Evolutionary conservation across 139 green algal species (phyloP).

Genomic region (Micractinium sp.): DNA sequence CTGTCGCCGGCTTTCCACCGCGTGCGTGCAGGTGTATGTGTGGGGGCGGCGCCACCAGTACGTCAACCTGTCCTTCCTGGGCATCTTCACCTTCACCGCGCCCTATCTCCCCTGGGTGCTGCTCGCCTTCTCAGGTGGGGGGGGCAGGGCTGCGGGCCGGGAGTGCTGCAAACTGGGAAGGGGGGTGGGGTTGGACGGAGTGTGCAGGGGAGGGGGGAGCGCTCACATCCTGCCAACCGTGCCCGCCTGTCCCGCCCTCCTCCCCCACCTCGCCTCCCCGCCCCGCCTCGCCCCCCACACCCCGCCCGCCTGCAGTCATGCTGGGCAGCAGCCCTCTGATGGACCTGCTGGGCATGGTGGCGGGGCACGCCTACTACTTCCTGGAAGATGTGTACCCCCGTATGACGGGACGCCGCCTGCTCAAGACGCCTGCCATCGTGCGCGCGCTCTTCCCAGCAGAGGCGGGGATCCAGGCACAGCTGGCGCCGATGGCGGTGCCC

Average conservation of each 20-base stretch:
- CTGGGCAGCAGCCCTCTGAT: conserved; percentile 87
- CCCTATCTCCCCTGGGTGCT: conserved; percentile 99
- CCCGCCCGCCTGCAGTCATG: conserved; percentile 63
- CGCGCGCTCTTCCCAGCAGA: conserved; percentile 69
- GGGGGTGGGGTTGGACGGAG: background rate
- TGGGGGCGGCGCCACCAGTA: conserved; percentile 94
- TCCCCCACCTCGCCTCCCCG: too few species aligned
- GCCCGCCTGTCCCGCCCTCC: too few species aligned
- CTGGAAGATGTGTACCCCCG: conserved; percentile 98
- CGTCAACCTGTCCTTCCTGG: conserved; percentile 95
- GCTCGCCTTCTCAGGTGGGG: conserved; percentile 80
- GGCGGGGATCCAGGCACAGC: conserved; percentile 10
- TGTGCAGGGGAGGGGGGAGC: too few species aligned
- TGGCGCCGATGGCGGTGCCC: background rate
- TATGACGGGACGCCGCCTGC: conserved; percentile 81
- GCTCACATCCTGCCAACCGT: too few species aligned
- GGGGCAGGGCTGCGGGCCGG: background rate
- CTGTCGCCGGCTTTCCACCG: background rate
- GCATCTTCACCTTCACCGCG: conserved; percentile 98
- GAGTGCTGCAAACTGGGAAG: background rate
- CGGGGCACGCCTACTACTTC: conserved; percentile 97
- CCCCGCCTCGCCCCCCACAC: too few species aligned
- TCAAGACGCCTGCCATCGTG: conserved; percentile 84
- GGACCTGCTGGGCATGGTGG: conserved; percentile 94
- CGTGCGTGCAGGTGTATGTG: conserved; percentile 86